These are phyloP conservation scores for Pelagomonas calceolata DNA, from an alignment of 108 stramenopile genomes.

Conservation along the genomic window DNA sequence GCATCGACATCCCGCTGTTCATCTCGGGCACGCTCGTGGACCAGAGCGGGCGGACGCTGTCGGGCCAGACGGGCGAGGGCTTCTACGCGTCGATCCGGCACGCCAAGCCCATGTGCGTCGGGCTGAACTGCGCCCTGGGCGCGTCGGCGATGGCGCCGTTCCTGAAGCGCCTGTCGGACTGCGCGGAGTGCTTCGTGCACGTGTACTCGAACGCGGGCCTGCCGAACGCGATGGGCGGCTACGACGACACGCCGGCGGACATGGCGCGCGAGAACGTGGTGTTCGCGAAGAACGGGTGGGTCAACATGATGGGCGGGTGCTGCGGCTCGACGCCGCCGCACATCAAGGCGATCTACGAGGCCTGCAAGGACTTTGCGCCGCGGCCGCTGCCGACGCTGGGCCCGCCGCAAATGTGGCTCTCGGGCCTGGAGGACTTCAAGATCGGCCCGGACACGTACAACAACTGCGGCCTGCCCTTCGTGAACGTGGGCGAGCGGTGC, in stretches of 20 bases:
- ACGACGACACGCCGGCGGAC: slow-evolving; percentile 87
- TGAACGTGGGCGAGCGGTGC: slow-evolving; percentile 94
- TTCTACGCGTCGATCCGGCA: slow-evolving; percentile 94
- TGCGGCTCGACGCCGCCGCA: slow-evolving; percentile 93
- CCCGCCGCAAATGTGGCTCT: slow-evolving; percentile 80
- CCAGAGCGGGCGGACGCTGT: slow-evolving; percentile 92
- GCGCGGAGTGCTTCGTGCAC: slow-evolving; percentile 89
- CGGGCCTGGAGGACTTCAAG: slow-evolving; percentile 82
- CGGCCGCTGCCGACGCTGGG: slow-evolving; percentile 51
- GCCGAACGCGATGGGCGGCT: slow-evolving; percentile 97
- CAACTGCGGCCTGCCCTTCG: slow-evolving; percentile 78
- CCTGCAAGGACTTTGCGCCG: slow-evolving; percentile 49
- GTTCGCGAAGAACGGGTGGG: slow-evolving; percentile 81
- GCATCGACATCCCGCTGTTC: slow-evolving; percentile 87
- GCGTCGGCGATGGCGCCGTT: slow-evolving; percentile 93
- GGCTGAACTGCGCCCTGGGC: slow-evolving; percentile 95
- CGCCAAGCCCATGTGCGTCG: slow-evolving; percentile 94
- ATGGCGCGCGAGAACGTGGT: slow-evolving; percentile 82
- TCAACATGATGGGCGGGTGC: slow-evolving; percentile 98
- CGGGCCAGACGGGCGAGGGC: slow-evolving; percentile 95
- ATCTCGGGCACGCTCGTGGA: slow-evolving; percentile 94
- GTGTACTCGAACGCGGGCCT: slow-evolving; percentile 97
- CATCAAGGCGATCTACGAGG: slow-evolving; percentile 75
- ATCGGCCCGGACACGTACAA: slow-evolving; percentile 85
- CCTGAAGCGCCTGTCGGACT: slow-evolving; percentile 72